Conservation (phyloP, 2,329 filamentous ascomycete species). For the Talaromyces rugulosus region DNA sequence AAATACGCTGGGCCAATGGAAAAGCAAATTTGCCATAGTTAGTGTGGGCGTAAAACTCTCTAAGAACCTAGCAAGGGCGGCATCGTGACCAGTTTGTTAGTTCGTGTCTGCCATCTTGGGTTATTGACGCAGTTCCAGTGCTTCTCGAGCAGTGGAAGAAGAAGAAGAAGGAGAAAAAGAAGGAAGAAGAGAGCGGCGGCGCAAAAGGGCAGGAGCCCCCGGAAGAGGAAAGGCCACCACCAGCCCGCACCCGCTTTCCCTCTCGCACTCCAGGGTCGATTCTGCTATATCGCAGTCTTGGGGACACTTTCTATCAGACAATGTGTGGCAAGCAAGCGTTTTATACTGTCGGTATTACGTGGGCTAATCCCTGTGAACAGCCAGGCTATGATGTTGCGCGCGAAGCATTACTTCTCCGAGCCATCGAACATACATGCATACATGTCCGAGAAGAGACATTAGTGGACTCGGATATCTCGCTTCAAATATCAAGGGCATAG, state of each 20-base stretch:
- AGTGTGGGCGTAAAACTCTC: background rate
- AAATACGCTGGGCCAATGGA: conserved; percentile 26
- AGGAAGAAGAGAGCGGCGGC: background rate
- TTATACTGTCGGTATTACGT: background rate
- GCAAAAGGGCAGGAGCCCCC: background rate
- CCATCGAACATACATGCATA: background rate
- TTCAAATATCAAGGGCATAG: background rate
- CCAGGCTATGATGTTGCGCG: background rate
- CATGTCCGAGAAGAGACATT: background rate
- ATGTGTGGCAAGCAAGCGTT: background rate
- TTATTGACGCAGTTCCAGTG: background rate
- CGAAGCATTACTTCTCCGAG: background rate
- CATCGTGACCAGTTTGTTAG: background rate
- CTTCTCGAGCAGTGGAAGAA: background rate
- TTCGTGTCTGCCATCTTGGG: background rate
- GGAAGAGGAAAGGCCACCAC: background rate
- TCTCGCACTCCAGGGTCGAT: background rate
- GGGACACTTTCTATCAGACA: background rate
- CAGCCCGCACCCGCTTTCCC: background rate
- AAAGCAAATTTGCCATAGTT: background rate
- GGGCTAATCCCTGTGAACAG: background rate
- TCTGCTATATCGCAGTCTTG: background rate
- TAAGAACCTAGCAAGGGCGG: background rate
- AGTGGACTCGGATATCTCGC: background rate
- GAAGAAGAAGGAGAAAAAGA: background rate